These are phyloP conservation scores for Setomelanomma holmii DNA, from an alignment of 2,329 filamentous ascomycete genomes.

Conservation along the genomic window DNA sequence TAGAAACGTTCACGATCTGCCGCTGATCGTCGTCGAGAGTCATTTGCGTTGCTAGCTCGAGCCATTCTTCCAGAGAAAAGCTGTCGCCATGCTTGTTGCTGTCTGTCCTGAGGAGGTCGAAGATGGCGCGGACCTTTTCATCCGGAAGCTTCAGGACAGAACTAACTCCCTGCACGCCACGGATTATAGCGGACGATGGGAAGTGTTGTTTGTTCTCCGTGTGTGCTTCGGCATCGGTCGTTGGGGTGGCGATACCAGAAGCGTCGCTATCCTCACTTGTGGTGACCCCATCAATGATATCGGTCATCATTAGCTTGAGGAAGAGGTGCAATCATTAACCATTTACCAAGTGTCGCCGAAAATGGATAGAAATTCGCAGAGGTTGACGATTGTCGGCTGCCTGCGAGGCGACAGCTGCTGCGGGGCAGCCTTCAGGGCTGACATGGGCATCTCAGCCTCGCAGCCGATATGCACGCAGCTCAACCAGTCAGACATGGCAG, in stretches of 20 bases:
- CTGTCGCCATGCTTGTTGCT: neutral
- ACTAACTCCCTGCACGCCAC: neutral
- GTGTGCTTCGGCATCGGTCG: neutral
- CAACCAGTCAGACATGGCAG: too few relatives aligned
- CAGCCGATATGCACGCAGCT: too few relatives aligned
- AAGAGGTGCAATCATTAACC: too few relatives aligned
- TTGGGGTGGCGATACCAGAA: neutral
- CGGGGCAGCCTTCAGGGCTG: too few relatives aligned
- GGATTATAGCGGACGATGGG: neutral
- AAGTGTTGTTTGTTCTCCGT: neutral
- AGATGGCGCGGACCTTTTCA: neutral
- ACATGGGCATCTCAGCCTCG: too few relatives aligned
- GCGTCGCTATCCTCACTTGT: neutral
- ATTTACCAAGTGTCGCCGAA: too few relatives aligned
- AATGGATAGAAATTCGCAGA: too few relatives aligned
- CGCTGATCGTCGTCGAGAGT: neutral
- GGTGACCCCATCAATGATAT: neutral
- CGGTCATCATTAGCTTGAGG: neutral
- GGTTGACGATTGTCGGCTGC: too few relatives aligned
- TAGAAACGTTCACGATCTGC: constrained; percentile 1
- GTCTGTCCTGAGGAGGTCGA: neutral
- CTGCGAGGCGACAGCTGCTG: too few relatives aligned
- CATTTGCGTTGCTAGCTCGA: neutral
- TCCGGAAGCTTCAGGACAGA: neutral
- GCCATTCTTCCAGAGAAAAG: neutral